A percentile compares a stretch with the other conserved stretches of the same genome.
phyloP scores from a whole-genome alignment of 192 early-diverging fungal species.

The Funneliformis geosporum region DNA sequence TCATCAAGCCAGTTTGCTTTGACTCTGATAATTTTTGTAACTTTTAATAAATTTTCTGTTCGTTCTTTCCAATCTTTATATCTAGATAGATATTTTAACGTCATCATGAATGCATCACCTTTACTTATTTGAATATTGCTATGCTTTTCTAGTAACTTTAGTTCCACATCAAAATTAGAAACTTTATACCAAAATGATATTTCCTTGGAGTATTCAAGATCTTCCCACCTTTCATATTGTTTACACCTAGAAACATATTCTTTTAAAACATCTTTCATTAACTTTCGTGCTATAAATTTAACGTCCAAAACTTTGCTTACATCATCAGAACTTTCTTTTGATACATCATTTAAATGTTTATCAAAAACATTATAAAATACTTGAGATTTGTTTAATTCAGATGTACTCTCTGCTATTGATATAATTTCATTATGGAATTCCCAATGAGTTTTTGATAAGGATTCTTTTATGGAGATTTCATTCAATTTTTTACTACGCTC shows the following conservation, averaged over 20 bases:
- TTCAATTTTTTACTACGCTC: not conserved
- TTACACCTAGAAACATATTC: not conserved
- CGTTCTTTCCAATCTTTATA: not conserved
- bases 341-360: not conserved
- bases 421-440: not conserved
- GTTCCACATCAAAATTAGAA: not conserved
- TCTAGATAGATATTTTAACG: not conserved
- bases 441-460: not conserved
- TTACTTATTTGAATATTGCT: not conserved
- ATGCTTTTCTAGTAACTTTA: not conserved
- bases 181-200: conserved; percentile 16
- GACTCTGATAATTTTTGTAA: not conserved
- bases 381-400: conserved; percentile 5
- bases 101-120: not conserved
- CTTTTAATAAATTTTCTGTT: not conserved
- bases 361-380: conserved; percentile 24
- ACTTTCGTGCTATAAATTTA: not conserved
- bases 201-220: not conserved
- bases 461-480: not conserved
- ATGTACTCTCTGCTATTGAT: not conserved
- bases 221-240: conserved; percentile 13
- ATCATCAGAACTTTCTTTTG: too few relatives aligned
- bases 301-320: too few relatives aligned
- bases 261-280: not conserved
- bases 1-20: not conserved